Percentiles rank a stretch among this genome's conserved stretches.
phyloP scores from a whole-genome alignment of 1,284 basidiomycete genomes.

The Athelia psychrophila region DNA sequence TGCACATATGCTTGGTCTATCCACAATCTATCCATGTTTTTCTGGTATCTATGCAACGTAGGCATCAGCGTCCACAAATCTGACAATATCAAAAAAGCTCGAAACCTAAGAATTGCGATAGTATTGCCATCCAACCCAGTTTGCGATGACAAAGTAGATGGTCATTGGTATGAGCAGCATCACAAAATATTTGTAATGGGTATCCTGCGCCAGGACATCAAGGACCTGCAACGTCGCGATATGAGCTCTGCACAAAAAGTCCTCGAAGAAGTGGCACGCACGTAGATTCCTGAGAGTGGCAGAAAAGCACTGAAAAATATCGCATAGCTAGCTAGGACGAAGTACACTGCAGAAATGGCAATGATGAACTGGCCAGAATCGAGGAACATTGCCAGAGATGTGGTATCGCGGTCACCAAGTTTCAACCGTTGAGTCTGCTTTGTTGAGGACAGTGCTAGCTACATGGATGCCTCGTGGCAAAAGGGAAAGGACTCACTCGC shows the following conservation, averaged over 20 bases:
- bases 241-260: conserved; percentile 10
- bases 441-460: too few species aligned
- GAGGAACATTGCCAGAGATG: conserved; percentile 12
- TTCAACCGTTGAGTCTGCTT: too few species aligned
- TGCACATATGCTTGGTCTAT: neutral
- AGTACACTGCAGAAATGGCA: conserved; percentile 45
- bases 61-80: too few species aligned
- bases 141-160: conserved; percentile 89
- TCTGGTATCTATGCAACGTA: too few species aligned
- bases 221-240: conserved; percentile 42
- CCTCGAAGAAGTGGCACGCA: conserved; percentile 30
- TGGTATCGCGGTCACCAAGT: neutral
- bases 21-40: neutral
- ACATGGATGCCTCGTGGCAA: too few species aligned
- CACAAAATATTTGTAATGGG: conserved; percentile 87
- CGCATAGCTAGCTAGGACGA: conserved; percentile 58
- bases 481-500: too few species aligned
- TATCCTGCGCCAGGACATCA: conserved; percentile 62
- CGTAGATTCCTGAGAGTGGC: conserved; percentile 47
- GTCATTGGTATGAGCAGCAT: conserved; percentile 79
- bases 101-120: conserved; percentile 73
- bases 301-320: conserved; percentile 64
- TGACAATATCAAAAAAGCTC: too few species aligned
- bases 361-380: conserved; percentile 50
- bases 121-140: conserved; percentile 97